Conservation (phyloP, 106 monocot species). For the Allium sativum region DNA sequence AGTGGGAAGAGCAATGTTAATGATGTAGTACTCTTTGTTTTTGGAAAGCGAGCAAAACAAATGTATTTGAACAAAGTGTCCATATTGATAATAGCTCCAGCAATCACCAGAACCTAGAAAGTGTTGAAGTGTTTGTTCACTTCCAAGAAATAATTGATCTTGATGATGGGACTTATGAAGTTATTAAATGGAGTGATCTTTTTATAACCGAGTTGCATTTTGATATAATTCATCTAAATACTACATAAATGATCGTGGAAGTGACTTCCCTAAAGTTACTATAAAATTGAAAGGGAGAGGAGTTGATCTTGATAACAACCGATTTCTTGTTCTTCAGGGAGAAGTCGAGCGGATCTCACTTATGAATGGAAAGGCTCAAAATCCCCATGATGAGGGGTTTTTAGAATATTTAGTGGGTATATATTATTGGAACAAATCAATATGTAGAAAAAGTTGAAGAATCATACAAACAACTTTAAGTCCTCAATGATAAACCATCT, state of each 20-base stretch:
- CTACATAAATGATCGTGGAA: slow-evolving; percentile 85
- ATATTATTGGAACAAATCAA: slow-evolving; percentile 90
- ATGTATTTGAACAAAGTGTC: slow-evolving; percentile 97
- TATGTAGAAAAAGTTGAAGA: slow-evolving; percentile 93
- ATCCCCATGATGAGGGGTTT: slow-evolving; percentile 91
- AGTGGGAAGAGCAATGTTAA: slow-evolving; percentile 98
- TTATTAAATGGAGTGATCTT: slow-evolving; percentile 73
- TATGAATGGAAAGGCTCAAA: slow-evolving; percentile 96
- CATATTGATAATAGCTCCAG: slow-evolving; percentile 85
- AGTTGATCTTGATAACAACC: slow-evolving; percentile 93
- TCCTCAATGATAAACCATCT: slow-evolving; percentile 82
- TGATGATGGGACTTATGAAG: slow-evolving; percentile 71
- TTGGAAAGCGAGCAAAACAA: slow-evolving; percentile 94
- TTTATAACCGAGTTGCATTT: slow-evolving; percentile 81
- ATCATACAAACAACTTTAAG: slow-evolving; percentile 75
- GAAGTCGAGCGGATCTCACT: slow-evolving; percentile 99
- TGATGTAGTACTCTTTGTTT: slow-evolving; percentile 96
- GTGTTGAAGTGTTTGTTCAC: slow-evolving; percentile 77
- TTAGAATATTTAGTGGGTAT: slow-evolving; percentile 87
- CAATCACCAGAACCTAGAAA: slow-evolving; percentile 82
- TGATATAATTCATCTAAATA: slow-evolving; percentile 93
- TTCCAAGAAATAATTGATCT: slow-evolving; percentile 93
- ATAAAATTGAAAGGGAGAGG: slow-evolving; percentile 93
- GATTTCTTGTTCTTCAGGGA: slow-evolving; percentile 96
- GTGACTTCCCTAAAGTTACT: slow-evolving; percentile 95